A percentile compares a stretch with the other conserved stretches of the same genome.
phyloP scores from a whole-genome alignment of 805 yeast genomes.

The Saccharomycopsis javanensis region DNA sequence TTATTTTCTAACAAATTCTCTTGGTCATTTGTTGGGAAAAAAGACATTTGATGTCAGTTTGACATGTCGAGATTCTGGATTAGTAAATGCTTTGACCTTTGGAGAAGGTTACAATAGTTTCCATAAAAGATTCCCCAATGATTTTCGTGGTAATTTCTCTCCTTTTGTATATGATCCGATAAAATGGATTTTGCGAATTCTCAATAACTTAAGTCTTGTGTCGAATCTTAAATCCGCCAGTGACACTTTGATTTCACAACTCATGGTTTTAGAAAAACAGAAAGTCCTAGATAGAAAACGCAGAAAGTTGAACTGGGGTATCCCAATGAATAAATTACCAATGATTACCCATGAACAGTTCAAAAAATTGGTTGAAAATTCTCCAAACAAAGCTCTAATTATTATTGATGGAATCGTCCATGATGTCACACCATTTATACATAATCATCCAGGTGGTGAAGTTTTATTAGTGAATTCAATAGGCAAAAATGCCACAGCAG shows the following conservation, averaged over 20 bases:
- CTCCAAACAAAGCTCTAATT: constrained; percentile 50
- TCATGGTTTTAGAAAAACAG: constrained; percentile 75
- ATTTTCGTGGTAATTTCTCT: constrained; percentile 66
- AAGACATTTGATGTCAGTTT: constrained; percentile 68
- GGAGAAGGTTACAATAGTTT: constrained; percentile 92
- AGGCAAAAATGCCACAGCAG: constrained; percentile 90
- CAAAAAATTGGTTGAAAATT: constrained; percentile 25
- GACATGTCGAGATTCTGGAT: constrained; percentile 51
- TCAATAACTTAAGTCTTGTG: constrained; percentile 53
- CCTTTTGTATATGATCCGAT: constrained; percentile 82
- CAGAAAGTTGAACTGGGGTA: constrained; percentile 83
- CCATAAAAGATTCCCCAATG: constrained; percentile 93
- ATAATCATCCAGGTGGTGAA: constrained; percentile 90
- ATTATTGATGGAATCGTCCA: constrained; percentile 88
- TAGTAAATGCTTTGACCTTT: constrained; percentile 56
- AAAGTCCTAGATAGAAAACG: constrained; percentile 67
- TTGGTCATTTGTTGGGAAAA: constrained; percentile 71
- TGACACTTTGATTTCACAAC: constrained; percentile 50
- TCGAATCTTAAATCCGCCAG: constrained; percentile 42
- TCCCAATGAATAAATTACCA: constrained; percentile 82
- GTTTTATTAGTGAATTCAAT: constrained; percentile 70
- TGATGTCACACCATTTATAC: constrained; percentile 83
- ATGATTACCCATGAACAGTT: constrained; percentile 44
- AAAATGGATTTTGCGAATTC: constrained; percentile 54
- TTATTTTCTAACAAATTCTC: constrained; percentile 65